Evolutionary conservation across 257 asterid species (phyloP).

Genomic region (Lavandula angustifolia): DNA sequence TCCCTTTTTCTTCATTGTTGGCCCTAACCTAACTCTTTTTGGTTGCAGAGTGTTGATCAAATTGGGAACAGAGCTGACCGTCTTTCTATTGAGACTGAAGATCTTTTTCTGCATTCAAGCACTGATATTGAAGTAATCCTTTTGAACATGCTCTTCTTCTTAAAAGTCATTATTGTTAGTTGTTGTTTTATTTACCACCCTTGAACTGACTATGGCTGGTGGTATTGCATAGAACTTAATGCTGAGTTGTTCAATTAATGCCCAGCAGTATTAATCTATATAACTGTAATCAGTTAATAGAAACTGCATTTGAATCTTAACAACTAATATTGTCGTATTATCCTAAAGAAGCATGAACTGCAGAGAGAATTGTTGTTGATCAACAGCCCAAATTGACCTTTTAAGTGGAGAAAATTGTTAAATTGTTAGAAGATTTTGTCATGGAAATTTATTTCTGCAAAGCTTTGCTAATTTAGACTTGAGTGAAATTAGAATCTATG

Average conservation of each 20-base stretch:
- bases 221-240: slow-evolving; percentile 3
- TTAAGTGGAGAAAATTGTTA: neutral
- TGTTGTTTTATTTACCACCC: slow-evolving; percentile 15
- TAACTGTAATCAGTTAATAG: neutral
- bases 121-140: slow-evolving; percentile 83
- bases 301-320: slow-evolving; percentile 6
- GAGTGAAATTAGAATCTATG: neutral
- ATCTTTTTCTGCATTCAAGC: slow-evolving; percentile 73
- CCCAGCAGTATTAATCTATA: slow-evolving; percentile 1
- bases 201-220: neutral
- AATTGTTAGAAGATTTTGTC: neutral
- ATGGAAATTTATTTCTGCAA: slow-evolving; percentile 10
- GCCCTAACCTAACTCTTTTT: slow-evolving; percentile 26
- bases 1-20: neutral
- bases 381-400: slow-evolving; percentile 10
- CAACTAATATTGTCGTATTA: slow-evolving; percentile 3
- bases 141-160: slow-evolving; percentile 26
- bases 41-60: slow-evolving; percentile 88
- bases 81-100: slow-evolving; percentile 59
- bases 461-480: neutral
- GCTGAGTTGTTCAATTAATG: neutral
- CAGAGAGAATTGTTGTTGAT: slow-evolving; percentile 1
- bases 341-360: neutral
- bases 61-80: slow-evolving; percentile 93
- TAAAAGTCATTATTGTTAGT: neutral